Base-by-base conservation (phyloP, 441 rosid species). In the Arabidopsis lyrata region DNA sequence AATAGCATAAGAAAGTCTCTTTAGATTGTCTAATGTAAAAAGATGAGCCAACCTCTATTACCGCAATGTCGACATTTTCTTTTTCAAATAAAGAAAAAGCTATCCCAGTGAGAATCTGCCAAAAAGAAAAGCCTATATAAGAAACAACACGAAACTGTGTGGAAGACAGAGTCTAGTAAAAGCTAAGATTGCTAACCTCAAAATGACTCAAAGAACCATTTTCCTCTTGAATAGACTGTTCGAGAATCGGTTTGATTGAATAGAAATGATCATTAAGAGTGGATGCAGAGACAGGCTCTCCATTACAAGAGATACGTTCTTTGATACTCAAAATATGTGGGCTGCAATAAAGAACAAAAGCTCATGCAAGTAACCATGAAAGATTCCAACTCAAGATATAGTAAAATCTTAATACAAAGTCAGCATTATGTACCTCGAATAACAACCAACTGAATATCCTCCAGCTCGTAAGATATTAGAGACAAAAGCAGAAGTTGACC, bases 361-460 rank as follows among this genome's bases (percentile, higher is more conserved):
- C 64, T 71, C 59, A 81, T 66, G 66, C 75, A 6, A 20, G 55
- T 67, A 68, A 58, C 8, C 18, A 60, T 31, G 3, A 56, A 57
- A 66, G 8, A 57, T 48, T 48, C 66, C 29, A 57, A 74, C 66
- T 57, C n/a, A 32, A 10, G 36, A 44, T 44, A 14, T 14, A 18
- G 0, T 13, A 8, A 5, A 45, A 14, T 5, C 64, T 38, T 54
- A n/a, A 18, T 12, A 41, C 34, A 56, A 13, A 65, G 16, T 14
- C 38, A 42, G 58, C 58, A 38, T 3, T 15, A 4, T 29, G 0
- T 67, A 92, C 96, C 99, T 90, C 5, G 98, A 89, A 78, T 92
- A 92, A 75, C 88, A 91, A 69, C 96, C 98, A 80, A 90, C 95
- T 1, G 82, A 75, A 64, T 88, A 89, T 8, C 92, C 99, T 83